phyloP scores from a whole-genome alignment of 768 basidiomycete genomes.

The Stropharia rugosoannulata region DNA sequence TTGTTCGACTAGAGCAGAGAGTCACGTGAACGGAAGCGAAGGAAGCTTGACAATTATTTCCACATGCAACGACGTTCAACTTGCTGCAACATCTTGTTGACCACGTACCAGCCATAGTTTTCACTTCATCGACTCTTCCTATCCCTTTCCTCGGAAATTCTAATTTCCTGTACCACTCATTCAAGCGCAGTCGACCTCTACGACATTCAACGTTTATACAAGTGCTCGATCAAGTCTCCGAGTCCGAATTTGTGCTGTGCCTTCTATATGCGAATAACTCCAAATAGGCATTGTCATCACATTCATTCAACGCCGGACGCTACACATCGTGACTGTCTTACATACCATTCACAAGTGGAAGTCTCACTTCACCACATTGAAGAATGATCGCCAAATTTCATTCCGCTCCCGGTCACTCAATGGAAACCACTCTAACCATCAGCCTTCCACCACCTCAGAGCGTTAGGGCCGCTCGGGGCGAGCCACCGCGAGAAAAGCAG shows the following conservation, averaged over 20 bases:
- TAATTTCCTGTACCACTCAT: no score
- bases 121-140: no score
- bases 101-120: no score
- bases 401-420: constrained; percentile 25
- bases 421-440: constrained; percentile 28
- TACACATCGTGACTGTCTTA: constrained; percentile 3
- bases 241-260: neutral
- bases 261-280: neutral
- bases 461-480: constrained; percentile 7
- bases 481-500: constrained; percentile 8
- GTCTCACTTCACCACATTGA: constrained; percentile 2
- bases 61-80: neutral
- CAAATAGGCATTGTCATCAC: constrained; percentile 1
- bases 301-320: constrained; percentile 5
- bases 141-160: no score
- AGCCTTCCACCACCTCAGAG: constrained; percentile 22
- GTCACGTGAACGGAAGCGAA: constrained; percentile 1
- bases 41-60: neutral
- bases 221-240: neutral
- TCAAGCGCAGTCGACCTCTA: no score
- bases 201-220: neutral
- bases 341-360: neutral
- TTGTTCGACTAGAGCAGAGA: neutral
- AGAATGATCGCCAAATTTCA: constrained; percentile 28
- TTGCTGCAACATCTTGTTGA: neutral